Percentiles rank a stretch among this genome's conserved stretches.
These are phyloP conservation scores for Pseudocercospora cruenta DNA, from an alignment of 2,329 filamentous ascomycete species.

Conservation along the genomic window DNA sequence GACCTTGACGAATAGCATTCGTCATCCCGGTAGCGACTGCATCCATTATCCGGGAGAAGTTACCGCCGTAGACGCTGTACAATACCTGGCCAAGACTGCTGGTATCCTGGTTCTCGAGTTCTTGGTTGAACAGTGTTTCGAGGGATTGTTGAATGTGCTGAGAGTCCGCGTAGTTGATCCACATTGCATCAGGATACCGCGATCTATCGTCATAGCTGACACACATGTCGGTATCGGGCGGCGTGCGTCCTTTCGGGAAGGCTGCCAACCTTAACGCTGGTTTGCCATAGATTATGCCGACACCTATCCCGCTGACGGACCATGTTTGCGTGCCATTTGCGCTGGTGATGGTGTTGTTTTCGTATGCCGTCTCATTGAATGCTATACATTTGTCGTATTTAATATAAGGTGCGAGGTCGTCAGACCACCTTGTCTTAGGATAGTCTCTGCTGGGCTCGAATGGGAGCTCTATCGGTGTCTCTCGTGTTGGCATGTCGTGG, in stretches of 20 bases:
- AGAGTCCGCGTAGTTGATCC: background rate
- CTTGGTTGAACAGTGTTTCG: background rate
- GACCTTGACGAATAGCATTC: background rate
- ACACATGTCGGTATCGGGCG: background rate
- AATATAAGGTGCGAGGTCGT: background rate
- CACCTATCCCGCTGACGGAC: too few species aligned
- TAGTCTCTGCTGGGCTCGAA: background rate
- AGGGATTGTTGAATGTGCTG: background rate
- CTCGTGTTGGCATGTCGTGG: background rate
- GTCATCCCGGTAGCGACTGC: background rate
- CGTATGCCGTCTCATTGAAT: too few species aligned
- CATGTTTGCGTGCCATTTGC: too few species aligned
- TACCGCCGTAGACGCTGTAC: background rate
- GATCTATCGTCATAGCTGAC: background rate
- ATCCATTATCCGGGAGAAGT: background rate
- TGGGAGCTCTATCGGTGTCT: background rate
- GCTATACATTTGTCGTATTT: too few species aligned
- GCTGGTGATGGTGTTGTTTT: too few species aligned
- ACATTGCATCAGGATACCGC: background rate
- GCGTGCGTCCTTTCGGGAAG: background rate
- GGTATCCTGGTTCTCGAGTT: background rate
- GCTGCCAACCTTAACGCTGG: background rate
- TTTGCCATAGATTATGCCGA: too few species aligned
- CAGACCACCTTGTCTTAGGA: background rate
- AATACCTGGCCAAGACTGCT: background rate